Conservation (phyloP, 2,329 filamentous ascomycete genomes). For the Diaporthe humulicola region DNA sequence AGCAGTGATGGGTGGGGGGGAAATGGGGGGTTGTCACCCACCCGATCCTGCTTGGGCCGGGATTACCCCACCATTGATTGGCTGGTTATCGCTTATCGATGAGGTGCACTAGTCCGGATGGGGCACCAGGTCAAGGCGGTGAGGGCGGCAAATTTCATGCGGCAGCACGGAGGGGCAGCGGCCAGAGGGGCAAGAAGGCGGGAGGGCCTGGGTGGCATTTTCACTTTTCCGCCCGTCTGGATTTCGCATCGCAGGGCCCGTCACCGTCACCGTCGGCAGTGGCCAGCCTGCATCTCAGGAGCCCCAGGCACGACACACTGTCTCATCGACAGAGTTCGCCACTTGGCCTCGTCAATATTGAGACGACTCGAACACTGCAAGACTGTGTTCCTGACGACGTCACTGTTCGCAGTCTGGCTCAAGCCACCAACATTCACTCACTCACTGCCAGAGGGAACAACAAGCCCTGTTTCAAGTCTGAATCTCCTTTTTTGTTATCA, state of each 20-base stretch:
- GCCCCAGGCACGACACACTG: background rate
- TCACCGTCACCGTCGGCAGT: slow-evolving; percentile 18
- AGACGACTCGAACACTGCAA: slow-evolving; percentile 18
- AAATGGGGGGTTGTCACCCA: slow-evolving; percentile 4
- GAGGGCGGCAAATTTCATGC: slow-evolving; percentile 42
- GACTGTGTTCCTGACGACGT: background rate
- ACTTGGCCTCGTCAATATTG: slow-evolving; percentile 1
- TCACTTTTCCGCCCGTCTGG: slow-evolving; percentile 23
- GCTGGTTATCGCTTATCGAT: slow-evolving; percentile 41
- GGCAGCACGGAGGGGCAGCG: slow-evolving; percentile 39
- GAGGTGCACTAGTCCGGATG: slow-evolving; percentile 41
- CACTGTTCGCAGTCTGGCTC: background rate
- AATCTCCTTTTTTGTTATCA: background rate
- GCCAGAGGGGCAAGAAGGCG: background rate
- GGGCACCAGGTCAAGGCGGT: slow-evolving; percentile 46
- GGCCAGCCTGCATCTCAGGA: background rate
- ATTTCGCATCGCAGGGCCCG: background rate
- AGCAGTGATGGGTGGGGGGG: slow-evolving; percentile 3
- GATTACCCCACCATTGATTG: slow-evolving; percentile 47
- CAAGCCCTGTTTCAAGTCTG: slow-evolving; percentile 9
- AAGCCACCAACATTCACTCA: background rate
- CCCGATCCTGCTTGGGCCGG: slow-evolving; percentile 32
- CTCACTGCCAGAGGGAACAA: background rate
- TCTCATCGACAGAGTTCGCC: slow-evolving; percentile 10
- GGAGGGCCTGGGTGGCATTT: background rate